Evolutionary conservation across 352 stramenopile species (phyloP), one percentile per base, ranked within the genome.

Genomic region (Achlya hypogyna): DNA sequence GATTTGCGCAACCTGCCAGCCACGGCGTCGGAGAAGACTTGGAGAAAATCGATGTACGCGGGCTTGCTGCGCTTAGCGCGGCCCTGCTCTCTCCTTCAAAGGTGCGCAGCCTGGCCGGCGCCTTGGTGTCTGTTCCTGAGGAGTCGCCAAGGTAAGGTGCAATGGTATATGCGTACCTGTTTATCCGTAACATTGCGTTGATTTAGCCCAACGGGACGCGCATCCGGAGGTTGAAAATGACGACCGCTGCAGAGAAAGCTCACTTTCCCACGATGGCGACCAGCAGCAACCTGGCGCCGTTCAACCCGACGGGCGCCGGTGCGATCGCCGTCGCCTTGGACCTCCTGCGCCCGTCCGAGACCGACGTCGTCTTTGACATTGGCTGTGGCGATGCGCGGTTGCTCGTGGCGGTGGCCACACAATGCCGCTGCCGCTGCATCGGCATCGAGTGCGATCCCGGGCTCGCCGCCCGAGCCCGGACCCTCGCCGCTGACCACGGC

Each of bases 331-430:
- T 84, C 47, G 82, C 81, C 52, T 63, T 88, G 16, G 81, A 90
- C 35, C 72, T 93, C 31, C 74, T 93, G 51, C 72, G 73, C n/a
- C 75, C 90, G 34, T 75, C 58, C 0, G 49, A 38, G 14, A 56
- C 75, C 9, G 84, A 93, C 69, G 72, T 88, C 34, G 64, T 93
- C 45, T 89, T 84, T 35, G 84, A 93, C 75, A 68, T 93, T 40
- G 84, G 84, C 63, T 93, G 84, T 35, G 84, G 84, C 16, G 84
- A 93, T 60, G 84, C 79, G 38, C 84, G 84, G 27, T 76, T 91
- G 31, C 75, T 93, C 2, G 74, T 90, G 18, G 71, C 84, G 32
- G 81, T 80, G 4, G 84, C 84, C 14, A 8, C 31, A 1, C 28
- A 18, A 20, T 22, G 10, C 42, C 42, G 20, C 25, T 62, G 18